These are phyloP conservation scores for Tolypocladium inflatum DNA, from an alignment of 2,329 filamentous ascomycete species.

Conservation along the genomic window DNA sequence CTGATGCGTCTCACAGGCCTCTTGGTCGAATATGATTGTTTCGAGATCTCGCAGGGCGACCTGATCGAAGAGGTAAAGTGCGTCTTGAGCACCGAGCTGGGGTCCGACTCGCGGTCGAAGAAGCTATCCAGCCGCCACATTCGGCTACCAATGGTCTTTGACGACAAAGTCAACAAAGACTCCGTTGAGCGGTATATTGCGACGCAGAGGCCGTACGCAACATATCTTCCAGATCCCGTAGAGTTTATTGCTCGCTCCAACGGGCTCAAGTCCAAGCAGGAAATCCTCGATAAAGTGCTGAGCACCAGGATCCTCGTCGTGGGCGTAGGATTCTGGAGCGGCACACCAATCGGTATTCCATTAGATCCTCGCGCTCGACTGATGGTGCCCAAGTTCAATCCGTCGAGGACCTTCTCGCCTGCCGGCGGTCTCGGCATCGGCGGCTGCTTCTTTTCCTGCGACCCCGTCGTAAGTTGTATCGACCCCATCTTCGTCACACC, in stretches of 20 bases:
- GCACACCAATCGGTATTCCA: constrained; percentile 16
- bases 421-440: constrained; percentile 1
- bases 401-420: constrained; percentile 1
- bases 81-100: background rate
- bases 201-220: constrained; percentile 47
- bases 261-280: constrained; percentile 18
- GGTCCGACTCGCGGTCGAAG: background rate
- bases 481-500: background rate
- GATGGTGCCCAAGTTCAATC: constrained; percentile 17
- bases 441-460: constrained; percentile 1
- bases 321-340: constrained; percentile 15
- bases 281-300: constrained; percentile 21
- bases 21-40: constrained; percentile 1
- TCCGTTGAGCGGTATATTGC: constrained; percentile 41
- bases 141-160: constrained; percentile 1
- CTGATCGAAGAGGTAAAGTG: background rate
- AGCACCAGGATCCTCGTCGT: constrained; percentile 20
- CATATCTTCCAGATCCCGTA: constrained; percentile 51
- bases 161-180: background rate
- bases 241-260: constrained; percentile 34
- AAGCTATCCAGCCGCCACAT: constrained; percentile 1
- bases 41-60: background rate
- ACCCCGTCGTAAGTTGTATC: background rate
- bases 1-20: background rate
- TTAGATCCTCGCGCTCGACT: constrained; percentile 10